Percentiles rank a stretch among this genome's conserved stretches.
Conservation (phyloP, 441 rosid species). For the Bocquillonia castaneifolia region DNA sequence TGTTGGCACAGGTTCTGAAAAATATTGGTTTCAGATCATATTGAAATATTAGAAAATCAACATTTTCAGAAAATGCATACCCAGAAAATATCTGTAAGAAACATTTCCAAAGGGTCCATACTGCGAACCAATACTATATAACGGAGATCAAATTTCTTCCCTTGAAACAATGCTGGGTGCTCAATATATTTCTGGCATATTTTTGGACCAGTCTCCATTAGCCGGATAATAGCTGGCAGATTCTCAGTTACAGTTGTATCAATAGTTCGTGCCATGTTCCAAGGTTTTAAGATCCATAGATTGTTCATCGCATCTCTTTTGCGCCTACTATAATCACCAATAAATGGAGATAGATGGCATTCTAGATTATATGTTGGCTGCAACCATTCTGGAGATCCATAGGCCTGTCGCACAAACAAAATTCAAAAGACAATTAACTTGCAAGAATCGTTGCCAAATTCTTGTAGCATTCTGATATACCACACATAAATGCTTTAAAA, state of each 20-base stretch:
- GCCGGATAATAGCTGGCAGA: constrained; percentile 74
- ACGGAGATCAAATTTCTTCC: constrained; percentile 84
- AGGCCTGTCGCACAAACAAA: constrained; percentile 47
- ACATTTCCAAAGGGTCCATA: constrained; percentile 71
- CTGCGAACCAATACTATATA: constrained; percentile 69
- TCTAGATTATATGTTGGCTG: constrained; percentile 92
- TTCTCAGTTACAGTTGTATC: constrained; percentile 80
- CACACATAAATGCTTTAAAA: not conserved
- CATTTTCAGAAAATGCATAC: constrained; percentile 35
- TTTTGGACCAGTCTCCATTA: constrained; percentile 98
- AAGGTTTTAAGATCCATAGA: constrained; percentile 91
- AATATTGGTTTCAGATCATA: not conserved
- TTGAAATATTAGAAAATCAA: constrained; percentile 11
- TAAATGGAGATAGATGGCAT: constrained; percentile 63
- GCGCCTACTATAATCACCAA: constrained; percentile 68
- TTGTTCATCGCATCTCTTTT: constrained; percentile 57
- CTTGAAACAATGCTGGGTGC: constrained; percentile 77
- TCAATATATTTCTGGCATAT: constrained; percentile 97
- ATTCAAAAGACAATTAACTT: constrained; percentile 19
- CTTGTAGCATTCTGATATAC: not conserved
- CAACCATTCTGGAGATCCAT: constrained; percentile 79
- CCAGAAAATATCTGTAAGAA: constrained; percentile 82
- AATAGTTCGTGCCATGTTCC: constrained; percentile 98
- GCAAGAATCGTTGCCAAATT: constrained; percentile 7
- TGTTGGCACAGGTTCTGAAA: not conserved